phyloP scores from a whole-genome alignment of 305 asterid genomes.

The Fraxinus angustifolia region DNA sequence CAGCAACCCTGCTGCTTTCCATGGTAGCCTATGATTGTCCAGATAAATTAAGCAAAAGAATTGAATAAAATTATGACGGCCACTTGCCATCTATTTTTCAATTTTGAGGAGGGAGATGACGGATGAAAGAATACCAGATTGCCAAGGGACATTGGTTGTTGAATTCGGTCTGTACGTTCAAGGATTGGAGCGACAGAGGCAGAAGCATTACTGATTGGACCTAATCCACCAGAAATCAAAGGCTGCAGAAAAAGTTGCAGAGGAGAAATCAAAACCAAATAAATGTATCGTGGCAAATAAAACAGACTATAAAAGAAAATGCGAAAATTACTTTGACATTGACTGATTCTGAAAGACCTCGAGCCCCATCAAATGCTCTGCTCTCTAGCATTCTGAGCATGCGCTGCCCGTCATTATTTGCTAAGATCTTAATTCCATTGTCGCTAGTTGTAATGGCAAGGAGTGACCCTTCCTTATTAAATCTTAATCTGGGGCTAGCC shows the following conservation, averaged over 20 bases:
- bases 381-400: slow-evolving; percentile 84
- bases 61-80: slow-evolving; percentile 1
- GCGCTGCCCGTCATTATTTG: slow-evolving; percentile 80
- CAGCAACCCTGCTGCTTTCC: slow-evolving; percentile 78
- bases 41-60: slow-evolving; percentile 25
- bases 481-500: slow-evolving; percentile 90
- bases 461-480: slow-evolving; percentile 87
- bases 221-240: slow-evolving; percentile 55
- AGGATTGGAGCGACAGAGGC: slow-evolving; percentile 56
- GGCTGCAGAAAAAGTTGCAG: slow-evolving; percentile 50
- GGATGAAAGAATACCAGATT: slow-evolving; percentile 43
- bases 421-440: slow-evolving; percentile 84
- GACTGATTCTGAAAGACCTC: slow-evolving; percentile 65
- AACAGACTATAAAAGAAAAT: slow-evolving; percentile 6
- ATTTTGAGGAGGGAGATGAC: slow-evolving; percentile 7
- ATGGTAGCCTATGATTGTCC: slow-evolving; percentile 55
- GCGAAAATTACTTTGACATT: slow-evolving; percentile 58
- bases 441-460: slow-evolving; percentile 88
- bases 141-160: slow-evolving; percentile 80
- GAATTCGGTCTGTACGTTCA: slow-evolving; percentile 70
- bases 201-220: slow-evolving; percentile 63
- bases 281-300: background rate
- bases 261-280: slow-evolving; percentile 20
- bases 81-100: slow-evolving; percentile 1
- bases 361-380: slow-evolving; percentile 80